These are phyloP conservation scores for Hibiscus mutabilis DNA, from an alignment of 345 rosid species.

Conservation along the genomic window DNA sequence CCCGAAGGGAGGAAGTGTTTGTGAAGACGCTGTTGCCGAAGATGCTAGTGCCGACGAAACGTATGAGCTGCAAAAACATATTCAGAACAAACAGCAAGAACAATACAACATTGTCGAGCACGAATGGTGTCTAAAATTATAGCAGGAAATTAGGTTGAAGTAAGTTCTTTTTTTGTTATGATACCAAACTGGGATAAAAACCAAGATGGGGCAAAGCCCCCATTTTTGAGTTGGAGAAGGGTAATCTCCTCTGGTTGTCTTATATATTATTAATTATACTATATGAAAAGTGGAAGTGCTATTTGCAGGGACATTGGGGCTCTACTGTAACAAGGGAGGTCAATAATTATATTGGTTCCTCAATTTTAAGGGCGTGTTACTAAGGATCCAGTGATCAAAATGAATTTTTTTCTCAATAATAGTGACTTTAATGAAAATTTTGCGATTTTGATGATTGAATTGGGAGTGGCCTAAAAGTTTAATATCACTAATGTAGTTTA, in stretches of 20 bases:
- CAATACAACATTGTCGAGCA: not conserved
- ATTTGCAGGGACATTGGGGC: not conserved
- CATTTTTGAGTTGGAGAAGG: slow-evolving; percentile 30
- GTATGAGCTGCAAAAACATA: slow-evolving; percentile 9
- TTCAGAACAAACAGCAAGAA: not conserved
- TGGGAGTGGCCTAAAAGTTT: too few species aligned
- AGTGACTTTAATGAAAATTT: too few species aligned
- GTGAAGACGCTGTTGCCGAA: slow-evolving; percentile 32
- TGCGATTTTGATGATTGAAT: too few species aligned
- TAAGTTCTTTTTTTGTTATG: not conserved
- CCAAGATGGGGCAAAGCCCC: slow-evolving; percentile 51
- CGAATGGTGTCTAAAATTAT: slow-evolving; percentile 25
- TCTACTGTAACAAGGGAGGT: too few species aligned
- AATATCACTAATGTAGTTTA: too few species aligned
- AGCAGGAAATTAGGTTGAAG: not conserved
- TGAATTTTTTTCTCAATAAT: too few species aligned
- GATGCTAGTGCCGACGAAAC: slow-evolving; percentile 20
- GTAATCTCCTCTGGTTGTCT: slow-evolving; percentile 4
- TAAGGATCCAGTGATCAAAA: too few species aligned
- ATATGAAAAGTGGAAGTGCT: not conserved
- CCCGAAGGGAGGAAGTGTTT: slow-evolving; percentile 99
- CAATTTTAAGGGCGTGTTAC: too few species aligned
- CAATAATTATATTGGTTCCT: too few species aligned
- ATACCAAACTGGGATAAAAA: slow-evolving; percentile 9
- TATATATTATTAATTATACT: not conserved